These are phyloP conservation scores for Eragrostis curvula DNA, from an alignment of 176 grass and related monocot genomes.

Conservation along the genomic window DNA sequence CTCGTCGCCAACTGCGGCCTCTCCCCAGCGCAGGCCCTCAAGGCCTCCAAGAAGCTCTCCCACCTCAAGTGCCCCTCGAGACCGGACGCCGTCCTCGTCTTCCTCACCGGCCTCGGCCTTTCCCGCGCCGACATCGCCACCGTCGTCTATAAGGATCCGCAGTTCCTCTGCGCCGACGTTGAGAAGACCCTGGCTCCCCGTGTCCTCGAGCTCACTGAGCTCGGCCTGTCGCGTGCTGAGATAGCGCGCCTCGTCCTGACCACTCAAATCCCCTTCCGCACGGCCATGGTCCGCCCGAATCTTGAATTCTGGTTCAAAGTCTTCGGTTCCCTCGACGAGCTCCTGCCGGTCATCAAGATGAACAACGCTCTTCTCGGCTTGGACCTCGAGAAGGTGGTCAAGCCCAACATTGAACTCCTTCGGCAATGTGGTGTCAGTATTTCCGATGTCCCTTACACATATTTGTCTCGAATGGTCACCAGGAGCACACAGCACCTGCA, in stretches of 20 bases:
- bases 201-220: neutral
- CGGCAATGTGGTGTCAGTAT: neutral
- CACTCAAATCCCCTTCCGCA: neutral
- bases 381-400: conserved; percentile 1
- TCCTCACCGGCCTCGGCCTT: conserved; percentile 2
- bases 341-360: neutral
- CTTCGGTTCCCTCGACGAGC: conserved; percentile 4
- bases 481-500: neutral
- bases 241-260: conserved; percentile 24
- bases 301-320: conserved; percentile 19
- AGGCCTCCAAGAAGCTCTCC: conserved; percentile 21
- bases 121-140: neutral
- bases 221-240: neutral
- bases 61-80: neutral
- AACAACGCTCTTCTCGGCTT: neutral
- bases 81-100: neutral
- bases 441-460: neutral
- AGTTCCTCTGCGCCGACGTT: conserved; percentile 27
- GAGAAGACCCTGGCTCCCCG: conserved; percentile 14
- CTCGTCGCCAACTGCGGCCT: conserved; percentile 5
- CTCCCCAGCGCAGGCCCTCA: neutral
- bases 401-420: neutral
- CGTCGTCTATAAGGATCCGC: conserved; percentile 4
- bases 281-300: neutral
- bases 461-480: neutral